Percentiles rank a stretch among this genome's conserved stretches.
phyloP scores from a whole-genome alignment of 2,329 filamentous ascomycete species.

The Magnaporthiopsis poae region DNA sequence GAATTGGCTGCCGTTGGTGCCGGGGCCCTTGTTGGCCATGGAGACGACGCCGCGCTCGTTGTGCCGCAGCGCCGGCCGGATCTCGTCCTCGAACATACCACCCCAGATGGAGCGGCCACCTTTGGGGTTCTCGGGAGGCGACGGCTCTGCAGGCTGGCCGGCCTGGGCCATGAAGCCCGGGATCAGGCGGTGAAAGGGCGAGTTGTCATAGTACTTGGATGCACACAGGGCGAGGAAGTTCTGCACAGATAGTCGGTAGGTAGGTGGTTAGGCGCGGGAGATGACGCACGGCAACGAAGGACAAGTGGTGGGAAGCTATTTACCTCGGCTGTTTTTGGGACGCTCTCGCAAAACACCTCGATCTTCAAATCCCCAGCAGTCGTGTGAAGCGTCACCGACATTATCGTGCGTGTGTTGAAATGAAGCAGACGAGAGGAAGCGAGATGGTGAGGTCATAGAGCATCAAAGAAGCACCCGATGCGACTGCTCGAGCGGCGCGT shows the following conservation, averaged over 20 bases:
- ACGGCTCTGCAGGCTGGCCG: conserved; percentile 49
- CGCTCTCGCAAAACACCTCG: conserved; percentile 89
- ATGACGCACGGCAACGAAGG: not conserved
- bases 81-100: conserved; percentile 69
- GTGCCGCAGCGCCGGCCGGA: conserved; percentile 59
- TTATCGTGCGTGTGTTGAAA: conserved; percentile 20
- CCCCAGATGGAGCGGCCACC: conserved; percentile 66
- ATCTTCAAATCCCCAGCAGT: conserved; percentile 84
- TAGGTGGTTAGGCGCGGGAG: not conserved
- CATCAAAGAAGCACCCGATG: not conserved
- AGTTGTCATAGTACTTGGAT: conserved; percentile 64
- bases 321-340: conserved; percentile 83
- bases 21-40: conserved; percentile 70
- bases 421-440: not conserved
- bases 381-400: conserved; percentile 73
- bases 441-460: not conserved
- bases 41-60: conserved; percentile 59
- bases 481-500: not conserved
- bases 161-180: conserved; percentile 73
- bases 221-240: conserved; percentile 84
- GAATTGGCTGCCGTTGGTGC: conserved; percentile 70
- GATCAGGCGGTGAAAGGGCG: conserved; percentile 71
- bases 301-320: conserved; percentile 13
- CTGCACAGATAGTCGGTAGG: conserved; percentile 28
- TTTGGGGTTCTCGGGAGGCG: conserved; percentile 51